Conservation (phyloP, 192 early-diverging fungal species). For the Backusella mclennaniae region DNA sequence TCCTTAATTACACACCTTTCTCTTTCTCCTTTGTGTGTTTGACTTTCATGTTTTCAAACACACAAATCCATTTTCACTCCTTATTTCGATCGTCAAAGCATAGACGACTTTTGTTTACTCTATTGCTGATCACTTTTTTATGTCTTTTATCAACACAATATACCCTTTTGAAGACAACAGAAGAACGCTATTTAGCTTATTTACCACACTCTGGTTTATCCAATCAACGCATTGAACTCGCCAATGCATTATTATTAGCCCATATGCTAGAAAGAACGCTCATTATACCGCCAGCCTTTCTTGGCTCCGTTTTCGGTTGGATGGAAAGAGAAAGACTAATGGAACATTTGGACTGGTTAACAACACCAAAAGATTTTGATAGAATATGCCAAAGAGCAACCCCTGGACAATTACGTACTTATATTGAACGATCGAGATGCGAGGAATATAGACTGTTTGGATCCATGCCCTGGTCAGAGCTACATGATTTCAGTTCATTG, state of each 20-base stretch:
- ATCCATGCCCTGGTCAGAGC: constrained; percentile 16
- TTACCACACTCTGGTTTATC: constrained; percentile 54
- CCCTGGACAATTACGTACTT: constrained; percentile 15
- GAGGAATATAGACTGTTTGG: constrained; percentile 18
- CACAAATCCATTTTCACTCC: background rate
- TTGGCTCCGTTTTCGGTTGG: constrained; percentile 49
- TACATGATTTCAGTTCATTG: constrained; percentile 16
- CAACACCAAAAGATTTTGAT: constrained; percentile 35
- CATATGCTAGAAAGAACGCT: constrained; percentile 53
- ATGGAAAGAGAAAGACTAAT: constrained; percentile 31
- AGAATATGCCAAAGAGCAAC: constrained; percentile 1
- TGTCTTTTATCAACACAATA: background rate
- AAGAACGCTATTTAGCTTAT: constrained; percentile 50
- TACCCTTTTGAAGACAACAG: background rate
- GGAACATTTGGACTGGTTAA: constrained; percentile 32
- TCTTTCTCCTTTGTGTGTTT: background rate
- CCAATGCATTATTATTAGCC: constrained; percentile 52
- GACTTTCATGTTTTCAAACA: background rate
- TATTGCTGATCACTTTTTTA: background rate
- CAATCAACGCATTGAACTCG: constrained; percentile 56
- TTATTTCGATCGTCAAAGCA: background rate
- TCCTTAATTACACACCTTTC: background rate
- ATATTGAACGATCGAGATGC: constrained; percentile 23
- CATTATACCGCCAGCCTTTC: constrained; percentile 48
- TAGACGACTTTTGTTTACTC: background rate